These are phyloP conservation scores for Mercurialis annua DNA, from an alignment of 345 rosid species.

Conservation along the genomic window DNA sequence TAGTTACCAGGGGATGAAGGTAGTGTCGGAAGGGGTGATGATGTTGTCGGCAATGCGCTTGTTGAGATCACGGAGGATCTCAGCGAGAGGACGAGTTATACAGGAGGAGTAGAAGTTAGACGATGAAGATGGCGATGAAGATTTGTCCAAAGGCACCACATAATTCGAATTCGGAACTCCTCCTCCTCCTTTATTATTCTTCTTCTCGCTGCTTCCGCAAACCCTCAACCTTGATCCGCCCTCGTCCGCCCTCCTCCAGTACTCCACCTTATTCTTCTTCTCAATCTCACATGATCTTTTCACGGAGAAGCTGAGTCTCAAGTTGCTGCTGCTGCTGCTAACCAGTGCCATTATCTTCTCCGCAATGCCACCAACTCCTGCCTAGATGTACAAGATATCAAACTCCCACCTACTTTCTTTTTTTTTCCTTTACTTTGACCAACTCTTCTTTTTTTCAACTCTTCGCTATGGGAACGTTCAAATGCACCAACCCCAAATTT, in stretches of 20 bases:
- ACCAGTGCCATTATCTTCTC: not conserved
- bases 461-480: no score
- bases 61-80: constrained; percentile 96
- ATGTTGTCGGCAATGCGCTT: constrained; percentile 90
- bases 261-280: no score
- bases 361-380: not conserved
- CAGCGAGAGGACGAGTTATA: constrained; percentile 83
- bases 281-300: no score
- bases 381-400: not conserved
- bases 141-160: constrained; percentile 85
- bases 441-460: not conserved
- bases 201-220: constrained; percentile 29
- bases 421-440: constrained; percentile 1
- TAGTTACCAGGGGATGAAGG: constrained; percentile 70
- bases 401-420: not conserved
- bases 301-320: not conserved
- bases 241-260: not conserved
- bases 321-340: not conserved
- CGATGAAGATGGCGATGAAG: constrained; percentile 53
- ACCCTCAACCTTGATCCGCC: not conserved
- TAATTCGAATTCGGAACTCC: constrained; percentile 81
- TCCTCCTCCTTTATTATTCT: constrained; percentile 18
- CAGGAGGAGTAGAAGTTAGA: constrained; percentile 60
- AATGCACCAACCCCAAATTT: no score
- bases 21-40: constrained; percentile 46